Evolutionary conservation across 257 asterid genomes (phyloP).

Genomic region (Jasminum sambac): DNA sequence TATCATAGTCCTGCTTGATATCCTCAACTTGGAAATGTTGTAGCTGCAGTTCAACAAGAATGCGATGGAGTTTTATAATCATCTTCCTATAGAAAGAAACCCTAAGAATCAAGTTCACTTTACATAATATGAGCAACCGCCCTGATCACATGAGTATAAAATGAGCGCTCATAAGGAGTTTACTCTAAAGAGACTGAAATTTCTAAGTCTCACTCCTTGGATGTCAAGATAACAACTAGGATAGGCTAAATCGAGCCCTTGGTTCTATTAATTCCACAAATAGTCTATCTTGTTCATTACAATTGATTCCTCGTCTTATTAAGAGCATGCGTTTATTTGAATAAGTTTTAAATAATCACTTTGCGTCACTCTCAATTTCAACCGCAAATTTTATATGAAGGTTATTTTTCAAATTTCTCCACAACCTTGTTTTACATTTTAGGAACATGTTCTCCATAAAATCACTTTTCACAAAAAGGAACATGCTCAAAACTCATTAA

Average conservation of each 20-base stretch:
- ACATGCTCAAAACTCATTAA: neutral
- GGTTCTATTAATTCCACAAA: conserved; percentile 7
- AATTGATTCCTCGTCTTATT: neutral
- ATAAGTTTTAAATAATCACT: too few relatives aligned
- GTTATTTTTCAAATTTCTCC: too few relatives aligned
- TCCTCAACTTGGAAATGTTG: conserved; percentile 84
- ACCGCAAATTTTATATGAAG: too few relatives aligned
- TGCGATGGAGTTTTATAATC: neutral
- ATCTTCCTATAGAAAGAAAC: neutral
- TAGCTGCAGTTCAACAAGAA: conserved; percentile 52
- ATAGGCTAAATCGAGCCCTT: conserved; percentile 6
- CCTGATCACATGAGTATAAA: neutral
- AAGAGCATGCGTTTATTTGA: too few relatives aligned
- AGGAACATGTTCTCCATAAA: too few relatives aligned
- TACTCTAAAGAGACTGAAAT: neutral
- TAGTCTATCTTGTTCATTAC: neutral
- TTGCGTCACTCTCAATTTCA: too few relatives aligned
- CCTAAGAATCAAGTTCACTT: neutral
- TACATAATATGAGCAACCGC: neutral
- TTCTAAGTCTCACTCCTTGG: conserved; percentile 7
- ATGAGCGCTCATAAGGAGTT: neutral
- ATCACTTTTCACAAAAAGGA: too few relatives aligned
- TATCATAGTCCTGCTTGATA: conserved; percentile 90
- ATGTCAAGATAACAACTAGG: conserved; percentile 9
- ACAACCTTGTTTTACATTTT: too few relatives aligned